Conservation (phyloP, 2,329 filamentous ascomycete species). For the Fusarium sulawesiense region DNA sequence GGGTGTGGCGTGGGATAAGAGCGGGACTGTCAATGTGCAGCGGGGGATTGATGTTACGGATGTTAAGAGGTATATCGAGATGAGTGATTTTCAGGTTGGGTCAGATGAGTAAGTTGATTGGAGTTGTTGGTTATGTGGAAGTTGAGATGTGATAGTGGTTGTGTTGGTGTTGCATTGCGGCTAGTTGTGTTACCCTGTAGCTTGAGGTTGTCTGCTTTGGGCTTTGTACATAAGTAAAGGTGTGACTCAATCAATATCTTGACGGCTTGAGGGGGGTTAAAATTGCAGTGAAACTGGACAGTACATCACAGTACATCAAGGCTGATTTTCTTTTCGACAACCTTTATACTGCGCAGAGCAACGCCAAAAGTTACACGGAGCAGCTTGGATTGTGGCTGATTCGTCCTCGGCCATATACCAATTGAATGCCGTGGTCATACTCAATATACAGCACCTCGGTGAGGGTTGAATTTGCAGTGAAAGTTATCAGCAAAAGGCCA, state of each 20-base stretch:
- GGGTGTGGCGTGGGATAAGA: slow-evolving; percentile 69
- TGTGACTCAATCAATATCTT: no score
- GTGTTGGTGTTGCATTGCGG: no score
- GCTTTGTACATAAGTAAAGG: not conserved
- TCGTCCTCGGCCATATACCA: not conserved
- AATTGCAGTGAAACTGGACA: not conserved
- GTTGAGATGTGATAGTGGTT: not conserved
- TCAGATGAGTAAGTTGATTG: not conserved
- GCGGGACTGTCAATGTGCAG: slow-evolving; percentile 64
- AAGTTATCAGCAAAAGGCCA: no score
- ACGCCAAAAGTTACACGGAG: not conserved
- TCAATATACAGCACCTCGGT: not conserved
- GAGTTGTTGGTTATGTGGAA: not conserved
- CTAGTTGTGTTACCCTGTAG: no score
- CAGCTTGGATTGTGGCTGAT: not conserved
- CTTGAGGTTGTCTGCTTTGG: not conserved
- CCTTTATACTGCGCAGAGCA: no score
- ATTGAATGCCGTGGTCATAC: fast-evolving
- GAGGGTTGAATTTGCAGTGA: not conserved
- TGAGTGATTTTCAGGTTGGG: slow-evolving; percentile 34
- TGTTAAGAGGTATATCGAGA: slow-evolving; percentile 55
- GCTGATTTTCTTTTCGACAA: no score
- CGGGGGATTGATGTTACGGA: slow-evolving; percentile 59
- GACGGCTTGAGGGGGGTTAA: not conserved
- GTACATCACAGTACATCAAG: no score